Conservation (phyloP, 2,329 filamentous ascomycete species). For the Aspergillus ruber region DNA sequence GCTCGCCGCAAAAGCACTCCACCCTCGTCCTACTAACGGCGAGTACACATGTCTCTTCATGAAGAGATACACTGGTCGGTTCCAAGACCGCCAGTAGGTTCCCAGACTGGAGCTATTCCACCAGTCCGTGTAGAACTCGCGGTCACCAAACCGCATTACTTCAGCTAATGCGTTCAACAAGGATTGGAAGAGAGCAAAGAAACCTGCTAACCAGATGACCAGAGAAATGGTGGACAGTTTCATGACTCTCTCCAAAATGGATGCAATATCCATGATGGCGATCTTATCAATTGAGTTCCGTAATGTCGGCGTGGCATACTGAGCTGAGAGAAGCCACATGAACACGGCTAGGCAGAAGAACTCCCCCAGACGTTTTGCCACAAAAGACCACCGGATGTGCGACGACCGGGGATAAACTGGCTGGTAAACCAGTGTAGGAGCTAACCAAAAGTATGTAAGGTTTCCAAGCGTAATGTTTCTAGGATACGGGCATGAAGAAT, state of each 20-base stretch:
- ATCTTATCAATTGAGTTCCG: conserved; percentile 88
- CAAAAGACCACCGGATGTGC: conserved; percentile 79
- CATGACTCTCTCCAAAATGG: conserved; percentile 82
- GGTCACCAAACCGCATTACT: conserved; percentile 80
- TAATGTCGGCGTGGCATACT: conserved; percentile 87
- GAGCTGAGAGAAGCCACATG: conserved; percentile 91
- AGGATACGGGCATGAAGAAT: conserved; percentile 78
- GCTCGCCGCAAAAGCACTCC: conserved; percentile 64
- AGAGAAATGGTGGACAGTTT: conserved; percentile 94
- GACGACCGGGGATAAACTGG: conserved; percentile 85
- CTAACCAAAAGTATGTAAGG: conserved; percentile 95
- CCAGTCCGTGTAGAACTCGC: conserved; percentile 95
- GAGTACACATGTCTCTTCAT: conserved; percentile 93
- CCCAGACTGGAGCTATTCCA: conserved; percentile 89
- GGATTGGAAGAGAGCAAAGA: conserved; percentile 94
- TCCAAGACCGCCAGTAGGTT: conserved; percentile 93
- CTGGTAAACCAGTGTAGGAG: conserved; percentile 92
- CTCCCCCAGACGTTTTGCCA: conserved; percentile 74
- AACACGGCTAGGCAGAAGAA: conserved; percentile 72
- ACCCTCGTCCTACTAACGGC: conserved; percentile 78
- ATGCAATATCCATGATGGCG: conserved; percentile 67
- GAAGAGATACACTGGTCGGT: conserved; percentile 93
- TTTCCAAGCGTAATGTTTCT: conserved; percentile 83
- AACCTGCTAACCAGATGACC: conserved; percentile 94
- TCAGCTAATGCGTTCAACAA: conserved; percentile 88